A percentile compares a stretch with the other conserved stretches of the same genome.
Evolutionary conservation across 495 filamentous ascomycete species (phyloP).

Genomic region (Penicillium flavigenum): DNA sequence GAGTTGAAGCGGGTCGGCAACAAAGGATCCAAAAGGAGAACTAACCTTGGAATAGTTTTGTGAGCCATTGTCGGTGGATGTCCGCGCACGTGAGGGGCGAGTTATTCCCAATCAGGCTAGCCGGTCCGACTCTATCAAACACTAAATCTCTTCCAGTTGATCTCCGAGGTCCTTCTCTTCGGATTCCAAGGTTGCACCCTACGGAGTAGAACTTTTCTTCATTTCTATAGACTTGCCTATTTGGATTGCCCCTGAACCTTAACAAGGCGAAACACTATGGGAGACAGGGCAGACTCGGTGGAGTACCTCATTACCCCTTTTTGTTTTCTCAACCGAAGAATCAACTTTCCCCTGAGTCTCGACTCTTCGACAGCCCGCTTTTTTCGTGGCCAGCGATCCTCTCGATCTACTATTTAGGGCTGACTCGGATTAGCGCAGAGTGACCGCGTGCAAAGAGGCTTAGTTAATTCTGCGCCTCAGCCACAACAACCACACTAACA

Average conservation of each 20-base stretch:
- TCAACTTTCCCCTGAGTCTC: neutral
- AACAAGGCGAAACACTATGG: neutral
- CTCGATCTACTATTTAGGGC: conserved; percentile 15
- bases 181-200: neutral
- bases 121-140: conserved; percentile 2
- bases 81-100: conserved; percentile 1
- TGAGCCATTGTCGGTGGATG: neutral
- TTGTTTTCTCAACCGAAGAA: neutral
- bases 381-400: conserved; percentile 17
- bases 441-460: conserved; percentile 20
- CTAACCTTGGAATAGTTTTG: neutral
- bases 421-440: conserved; percentile 10
- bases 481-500: neutral
- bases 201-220: neutral
- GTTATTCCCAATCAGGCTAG: neutral
- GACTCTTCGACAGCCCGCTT: neutral
- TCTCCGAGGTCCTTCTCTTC: neutral
- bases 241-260: conserved; percentile 2
- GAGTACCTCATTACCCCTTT: neutral
- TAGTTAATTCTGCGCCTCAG: conserved; percentile 12
- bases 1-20: conserved; percentile 3
- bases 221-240: neutral
- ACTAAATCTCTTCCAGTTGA: neutral
- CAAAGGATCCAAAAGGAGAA: neutral
- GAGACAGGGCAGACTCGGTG: neutral